Evolutionary conservation across 306 rosid genomes (phyloP), one percentile per base, ranked within the genome.

Genomic region (Hippophae gyantsensis): DNA sequence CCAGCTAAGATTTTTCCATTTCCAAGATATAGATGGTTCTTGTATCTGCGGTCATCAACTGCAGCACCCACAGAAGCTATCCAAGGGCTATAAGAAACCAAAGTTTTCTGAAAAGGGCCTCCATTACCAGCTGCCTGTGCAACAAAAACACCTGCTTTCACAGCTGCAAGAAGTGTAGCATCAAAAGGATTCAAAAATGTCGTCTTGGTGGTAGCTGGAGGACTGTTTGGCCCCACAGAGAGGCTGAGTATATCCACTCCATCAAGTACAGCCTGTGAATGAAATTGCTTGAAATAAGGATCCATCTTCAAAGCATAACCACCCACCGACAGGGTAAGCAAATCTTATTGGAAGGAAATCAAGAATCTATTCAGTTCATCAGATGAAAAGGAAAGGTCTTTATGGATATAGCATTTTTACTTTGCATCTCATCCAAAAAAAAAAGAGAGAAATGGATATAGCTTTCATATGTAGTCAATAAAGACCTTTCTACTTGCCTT

Each of bases 101-200:
- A 42, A 51, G 99, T 89, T 81, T 86, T 93, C 2, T 95, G 99
- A 69, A 84, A 93, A 49, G 99, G 99, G 44, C 99, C 99, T 43
- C 99, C 99, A 74, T 93, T 93, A 72, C 99, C 99, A 64, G 97
- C 99, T 38, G 99, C 99, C 80, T 93, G 99, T 48, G 94, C 99
- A 42, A 93, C 97, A 84, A 93, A 93, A 62, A 93, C 94, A 42
- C 99, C 99, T 54, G 99, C 99, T 75, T 89, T 93, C 82, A 93
- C 99, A 43, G 99, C 99, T 60, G 95, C 82, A 69, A 93, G 97
- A 86, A 93, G 99, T 54, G 99, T 89, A 13, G 85, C 99, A 82
- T 93, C 99, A 70, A 93, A 93, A 56, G 99, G 99, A 73, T 89
- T 93, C 72, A 93, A 75, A 74, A 65, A 93, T 9, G 94, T 88